phyloP scores from a whole-genome alignment of 768 basidiomycete genomes.

The Trametes sanguinea region DNA sequence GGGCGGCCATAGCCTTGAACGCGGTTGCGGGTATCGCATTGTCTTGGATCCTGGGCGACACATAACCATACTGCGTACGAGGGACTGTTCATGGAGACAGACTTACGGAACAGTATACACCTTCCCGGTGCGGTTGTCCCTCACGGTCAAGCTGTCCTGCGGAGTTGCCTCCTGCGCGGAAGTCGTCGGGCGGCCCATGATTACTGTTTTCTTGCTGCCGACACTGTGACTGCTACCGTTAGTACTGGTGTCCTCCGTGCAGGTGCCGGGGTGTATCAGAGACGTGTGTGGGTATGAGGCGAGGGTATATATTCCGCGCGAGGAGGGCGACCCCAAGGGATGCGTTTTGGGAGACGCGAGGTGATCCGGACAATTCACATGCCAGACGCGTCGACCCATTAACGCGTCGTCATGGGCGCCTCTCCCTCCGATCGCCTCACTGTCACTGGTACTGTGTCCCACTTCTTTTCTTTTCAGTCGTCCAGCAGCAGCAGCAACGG shows the following conservation, averaged over 20 bases:
- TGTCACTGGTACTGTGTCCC: too few relatives aligned
- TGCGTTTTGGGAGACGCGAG: not conserved
- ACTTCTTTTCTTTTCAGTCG: too few relatives aligned
- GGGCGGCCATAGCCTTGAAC: conserved; percentile 76
- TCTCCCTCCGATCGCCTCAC: not conserved
- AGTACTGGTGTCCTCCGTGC: too few relatives aligned
- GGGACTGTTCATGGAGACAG: too few relatives aligned
- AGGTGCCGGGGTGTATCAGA: too few relatives aligned
- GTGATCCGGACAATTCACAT: conserved; percentile 21
- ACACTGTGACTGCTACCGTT: too few relatives aligned
- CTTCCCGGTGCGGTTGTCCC: conserved; percentile 85
- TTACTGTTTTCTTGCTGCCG: too few relatives aligned
- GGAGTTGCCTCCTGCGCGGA: conserved; percentile 4
- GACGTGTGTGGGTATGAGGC: conserved; percentile 11
- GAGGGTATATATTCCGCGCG: not conserved
- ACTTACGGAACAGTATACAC: conserved; percentile 73
- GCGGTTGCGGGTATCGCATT: conserved; percentile 80
- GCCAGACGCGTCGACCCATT: conserved; percentile 14
- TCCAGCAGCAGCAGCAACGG: too few relatives aligned
- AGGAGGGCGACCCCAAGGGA: not conserved
- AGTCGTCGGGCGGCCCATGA: conserved; percentile 29
- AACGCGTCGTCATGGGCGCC: not conserved
- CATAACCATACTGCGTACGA: not conserved
- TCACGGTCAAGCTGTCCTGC: conserved; percentile 54
- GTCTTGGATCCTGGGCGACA: conserved; percentile 61